Evolutionary conservation across 2,329 filamentous ascomycete species (phyloP), one percentile per base, ranked within the genome.

Genomic region (Aspergillus sp.): DNA sequence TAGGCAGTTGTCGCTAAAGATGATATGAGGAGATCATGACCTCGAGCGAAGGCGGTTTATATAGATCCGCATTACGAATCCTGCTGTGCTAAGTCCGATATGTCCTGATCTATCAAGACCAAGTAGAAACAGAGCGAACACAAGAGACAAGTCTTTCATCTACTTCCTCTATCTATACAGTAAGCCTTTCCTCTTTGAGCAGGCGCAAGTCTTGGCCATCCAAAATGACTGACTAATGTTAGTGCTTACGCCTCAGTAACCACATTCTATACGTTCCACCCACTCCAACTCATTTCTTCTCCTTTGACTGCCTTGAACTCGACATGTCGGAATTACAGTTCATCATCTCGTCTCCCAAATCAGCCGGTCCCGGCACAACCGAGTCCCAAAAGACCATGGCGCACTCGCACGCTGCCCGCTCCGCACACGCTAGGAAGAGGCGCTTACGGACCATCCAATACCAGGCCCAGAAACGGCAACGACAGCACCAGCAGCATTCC

Each of bases 401-500:
- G 9, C 58, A 49, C 17, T 56, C 58, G n/a, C 60, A 62, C 22
- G 60, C 58, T 2, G 59, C 59, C 33, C 59, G 59, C 32, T 45
- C 56, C 5, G 45, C 56, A 17, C 59, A 61, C 17, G 59, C 59
- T 41, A 54, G 51, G 45, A 47, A 20, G 38, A 16, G 60, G 30
- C 60, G 56, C 14, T 48, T 52, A 10, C 56, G 60, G 17, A 62
- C 50, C 11, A 38, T 53, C n/a, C 51, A 59, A 48, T 59, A 62
- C 33, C 59, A 61, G 45, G 52, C 58, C 20, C 56, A 57, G 36
- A 57, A 57, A 38, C 24, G 10, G 43, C 17, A 6, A 40, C 26
- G 19, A 24, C 19, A 16, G 41, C 1, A 4, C 16, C 20, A 51
- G 26, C 3, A 33, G 4, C 32, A 5, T 36, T 53, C 10, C 35